Evolutionary conservation across 441 rosid genomes (phyloP).

Genomic region (Sinapis alba): DNA sequence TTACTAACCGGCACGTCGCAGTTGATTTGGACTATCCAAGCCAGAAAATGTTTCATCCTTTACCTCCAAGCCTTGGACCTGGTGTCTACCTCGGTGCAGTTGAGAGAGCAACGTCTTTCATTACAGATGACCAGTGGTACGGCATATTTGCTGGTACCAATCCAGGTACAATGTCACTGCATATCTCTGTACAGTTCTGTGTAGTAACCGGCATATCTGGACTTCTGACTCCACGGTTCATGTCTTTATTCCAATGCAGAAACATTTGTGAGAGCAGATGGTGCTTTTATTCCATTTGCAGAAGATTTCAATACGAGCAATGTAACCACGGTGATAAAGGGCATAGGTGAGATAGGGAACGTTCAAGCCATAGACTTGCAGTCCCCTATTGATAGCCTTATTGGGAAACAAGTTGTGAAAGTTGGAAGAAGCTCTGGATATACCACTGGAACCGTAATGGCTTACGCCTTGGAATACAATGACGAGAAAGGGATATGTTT

Average conservation of each 20-base stretch:
- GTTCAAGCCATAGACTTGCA: conserved; percentile 85
- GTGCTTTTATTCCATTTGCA: conserved; percentile 94
- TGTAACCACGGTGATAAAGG: conserved; percentile 69
- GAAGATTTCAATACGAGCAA: conserved; percentile 73
- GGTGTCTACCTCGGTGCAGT: conserved; percentile 97
- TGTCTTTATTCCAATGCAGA: conserved; percentile 53
- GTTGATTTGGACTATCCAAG: conserved; percentile 94
- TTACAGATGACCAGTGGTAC: conserved; percentile 92
- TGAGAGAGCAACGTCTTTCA: conserved; percentile 95
- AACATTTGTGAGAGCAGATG: conserved; percentile 97
- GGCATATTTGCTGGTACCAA: conserved; percentile 91
- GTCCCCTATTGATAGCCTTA: conserved; percentile 72
- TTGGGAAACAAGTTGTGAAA: conserved; percentile 86
- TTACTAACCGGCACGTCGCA: conserved; percentile 95
- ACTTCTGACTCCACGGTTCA: not conserved
- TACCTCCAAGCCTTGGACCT: conserved; percentile 97
- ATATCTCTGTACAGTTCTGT: not conserved
- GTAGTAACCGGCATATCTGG: not conserved
- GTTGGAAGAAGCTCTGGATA: conserved; percentile 98
- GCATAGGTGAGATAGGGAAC: conserved; percentile 82
- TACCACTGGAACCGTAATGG: conserved; percentile 91
- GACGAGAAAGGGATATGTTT: conserved; percentile 97
- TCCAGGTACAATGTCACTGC: conserved; percentile 53
- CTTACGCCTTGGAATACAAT: conserved; percentile 91
- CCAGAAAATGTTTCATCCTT: conserved; percentile 99